Conservation (phyloP, 108 stramenopile species). For the Nitzschia sp. region DNA sequence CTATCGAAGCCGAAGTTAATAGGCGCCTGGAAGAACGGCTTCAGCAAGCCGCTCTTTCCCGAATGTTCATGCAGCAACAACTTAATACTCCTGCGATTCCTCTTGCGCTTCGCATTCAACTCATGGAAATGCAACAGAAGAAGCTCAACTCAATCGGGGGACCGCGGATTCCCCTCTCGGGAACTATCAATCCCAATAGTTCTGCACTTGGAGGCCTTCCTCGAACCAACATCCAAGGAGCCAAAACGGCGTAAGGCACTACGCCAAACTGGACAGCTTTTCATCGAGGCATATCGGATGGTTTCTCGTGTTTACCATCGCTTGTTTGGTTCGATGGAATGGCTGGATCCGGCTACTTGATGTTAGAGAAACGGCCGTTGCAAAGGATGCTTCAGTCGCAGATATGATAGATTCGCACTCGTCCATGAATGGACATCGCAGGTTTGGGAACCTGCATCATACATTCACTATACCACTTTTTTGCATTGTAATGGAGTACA, state of each 20-base stretch:
- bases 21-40: slow-evolving; percentile 39
- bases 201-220: slow-evolving; percentile 5
- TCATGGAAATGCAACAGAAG: slow-evolving; percentile 21
- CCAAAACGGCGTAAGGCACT: slow-evolving; percentile 25
- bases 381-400: no score
- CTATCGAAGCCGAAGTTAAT: slow-evolving; percentile 46
- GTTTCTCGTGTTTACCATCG: neutral
- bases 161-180: neutral
- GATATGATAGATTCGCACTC: no score
- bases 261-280: neutral
- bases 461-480: no score
- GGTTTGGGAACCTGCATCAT: no score
- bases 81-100: slow-evolving; percentile 15
- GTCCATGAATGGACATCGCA: no score
- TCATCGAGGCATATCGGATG: neutral
- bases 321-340: no score
- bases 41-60: slow-evolving; percentile 27
- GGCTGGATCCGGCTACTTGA: no score
- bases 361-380: no score
- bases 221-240: slow-evolving; percentile 22
- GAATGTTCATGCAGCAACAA: slow-evolving; percentile 30
- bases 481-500: no score
- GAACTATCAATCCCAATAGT: neutral
- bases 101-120: slow-evolving; percentile 17
- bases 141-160: slow-evolving; percentile 9